These are phyloP conservation scores for Heracleum sosnowskyi DNA, from an alignment of 129 eudicot genomes.

Conservation along the genomic window DNA sequence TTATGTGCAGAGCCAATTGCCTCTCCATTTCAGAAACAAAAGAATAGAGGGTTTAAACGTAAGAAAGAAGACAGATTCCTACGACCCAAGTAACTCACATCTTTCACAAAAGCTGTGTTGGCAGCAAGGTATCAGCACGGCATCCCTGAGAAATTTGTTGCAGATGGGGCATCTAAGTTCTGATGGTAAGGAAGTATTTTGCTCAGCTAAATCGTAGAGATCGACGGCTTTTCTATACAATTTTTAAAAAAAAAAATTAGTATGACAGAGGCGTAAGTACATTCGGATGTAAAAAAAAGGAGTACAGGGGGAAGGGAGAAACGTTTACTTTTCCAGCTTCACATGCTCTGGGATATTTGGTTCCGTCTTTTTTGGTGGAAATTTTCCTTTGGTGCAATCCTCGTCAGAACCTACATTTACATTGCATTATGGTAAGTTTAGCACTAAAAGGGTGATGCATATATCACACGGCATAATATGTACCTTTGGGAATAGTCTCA, in stretches of 20 bases:
- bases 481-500: conserved; percentile 52
- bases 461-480: conserved; percentile 10
- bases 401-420: conserved; percentile 27
- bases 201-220: conserved; percentile 28
- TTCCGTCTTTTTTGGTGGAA: conserved; percentile 25
- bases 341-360: conserved; percentile 34
- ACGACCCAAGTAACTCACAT: conserved; percentile 45
- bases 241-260: not conserved
- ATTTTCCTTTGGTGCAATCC: conserved; percentile 29
- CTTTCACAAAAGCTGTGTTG: conserved; percentile 85
- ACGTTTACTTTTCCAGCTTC: conserved; percentile 40
- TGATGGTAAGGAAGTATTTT: conserved; percentile 47
- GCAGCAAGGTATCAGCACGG: conserved; percentile 98
- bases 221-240: conserved; percentile 24
- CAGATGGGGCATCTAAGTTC: conserved; percentile 81
- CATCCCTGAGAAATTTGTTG: conserved; percentile 68
- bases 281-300: not conserved
- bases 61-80: not conserved
- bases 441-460: conserved; percentile 11
- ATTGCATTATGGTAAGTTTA: conserved; percentile 15
- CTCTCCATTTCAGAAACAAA: not conserved
- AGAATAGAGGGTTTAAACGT: not conserved
- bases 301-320: conserved; percentile 1
- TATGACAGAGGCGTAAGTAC: conserved; percentile 12
- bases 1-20: not conserved